Evolutionary conservation across 2,329 filamentous ascomycete species (phyloP), one percentile per base, ranked within the genome.

Genomic region (Golovinomyces cichoracearum): DNA sequence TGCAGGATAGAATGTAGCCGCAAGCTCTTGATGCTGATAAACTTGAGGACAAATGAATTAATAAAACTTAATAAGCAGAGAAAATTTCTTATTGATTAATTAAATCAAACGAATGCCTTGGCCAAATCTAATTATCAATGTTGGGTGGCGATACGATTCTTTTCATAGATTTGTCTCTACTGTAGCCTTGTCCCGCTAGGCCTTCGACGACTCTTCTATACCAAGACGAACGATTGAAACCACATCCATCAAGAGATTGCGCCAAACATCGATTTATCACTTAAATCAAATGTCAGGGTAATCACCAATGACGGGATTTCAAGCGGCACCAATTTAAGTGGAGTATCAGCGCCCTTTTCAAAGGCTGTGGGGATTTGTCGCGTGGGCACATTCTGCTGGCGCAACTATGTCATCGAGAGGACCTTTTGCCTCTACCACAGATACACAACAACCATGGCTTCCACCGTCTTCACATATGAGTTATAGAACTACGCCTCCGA

Each of bases 401-500:
- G 48, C 49, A 31, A 45, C 37, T 41, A 56, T 56, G 53, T 55
- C 53, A 50, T 57, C 56, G 49, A 54, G 52, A 54, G 52, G 52
- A 26, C 48, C 51, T 44, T 50, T 52, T 27, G 52, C 48, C 51
- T 58, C 56, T 51, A 37, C 51, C 48, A 53, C 51, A 50, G 48
- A 49, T 47, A 71, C 74, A 66, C 74, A 78, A 67, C 66, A 71
- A 56, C 61, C 65, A 69, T 81, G 78, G 78, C 70, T 70, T 54
- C 69, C 74, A 57, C 71, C 74, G 57, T 68, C 69, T 53, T 61
- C 66, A 53, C 64, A 67, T 58, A 64, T 69, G 53, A 59, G 63
- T 54, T 68, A 65, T 52, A 66, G 60, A 55, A 63, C 70, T 58
- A 67, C 74, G 53, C 71, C 72, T 55, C 70, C 69, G 60, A 66